Base-by-base conservation (phyloP, 129 eudicot genomes). In the Smallanthus sonchifolius region DNA sequence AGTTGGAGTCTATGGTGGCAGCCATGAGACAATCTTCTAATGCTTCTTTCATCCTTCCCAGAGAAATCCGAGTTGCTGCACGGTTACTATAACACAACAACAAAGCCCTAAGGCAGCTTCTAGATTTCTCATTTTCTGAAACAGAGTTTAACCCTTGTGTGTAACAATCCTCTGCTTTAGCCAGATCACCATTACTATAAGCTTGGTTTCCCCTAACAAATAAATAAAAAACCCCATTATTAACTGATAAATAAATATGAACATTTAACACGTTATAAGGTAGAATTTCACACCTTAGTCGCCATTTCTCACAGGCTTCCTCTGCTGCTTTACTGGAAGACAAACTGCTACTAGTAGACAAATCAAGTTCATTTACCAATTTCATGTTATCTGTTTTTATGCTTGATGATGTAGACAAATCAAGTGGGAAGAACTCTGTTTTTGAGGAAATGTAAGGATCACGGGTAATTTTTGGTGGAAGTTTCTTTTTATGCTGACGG, bases 21-120 rank as follows among this genome's bases (percentile, higher is more conserved):
- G 99, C 99, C 83, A 78, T 78, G 64, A 82, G 66, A 77, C 99
- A 94, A 63, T 94, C 99, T 73, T 75, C 80, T 45, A 94, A 77
- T 42, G 97, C 99, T 80, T 88, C 99, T 81, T 86, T 88, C 84
- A 91, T 73, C 71, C 87, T 94, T 74, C 99, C 96, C 67, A 84
- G 88, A 44, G 96, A 85, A 79, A 94, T 91, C 14, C 87, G 87
- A 70, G 95, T 78, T 44, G 96, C 99, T 68, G 99, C 96, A 80
- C 99, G 97, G 79, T 91, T 94, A 79, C 99, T 94, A 73, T 91
- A 88, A 79, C 99, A 94, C 75, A 94, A 65, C 96, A 88, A 83
- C 69, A 88, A 73, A 74, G 93, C 93, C 87, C 81, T 80, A 36
- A 85, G 89, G 73, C 94, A 86, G 66, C 85, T 84, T 75, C 65